Base-by-base conservation (phyloP, 345 rosid species). In the Citrus mangshanensis region DNA sequence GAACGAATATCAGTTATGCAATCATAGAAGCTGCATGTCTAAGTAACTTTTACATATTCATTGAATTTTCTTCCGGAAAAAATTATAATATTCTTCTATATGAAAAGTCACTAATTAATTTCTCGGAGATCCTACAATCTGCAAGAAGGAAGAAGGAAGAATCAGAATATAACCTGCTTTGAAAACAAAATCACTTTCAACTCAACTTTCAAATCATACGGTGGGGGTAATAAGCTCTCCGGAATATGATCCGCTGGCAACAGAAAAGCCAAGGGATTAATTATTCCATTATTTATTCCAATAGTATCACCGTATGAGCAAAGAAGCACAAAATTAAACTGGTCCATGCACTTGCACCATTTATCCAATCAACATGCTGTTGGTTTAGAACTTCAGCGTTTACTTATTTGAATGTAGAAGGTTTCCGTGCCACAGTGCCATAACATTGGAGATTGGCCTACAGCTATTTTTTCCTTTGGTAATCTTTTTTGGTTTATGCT, bases 151-250 rank as follows among this genome's bases (percentile, higher is more conserved):
- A 62, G 67, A 37, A 37, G 5, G 70, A 4, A 75, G 76, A 63
- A 82, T 74, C 73, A 40, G 81, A 78, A 78, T 68, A 64, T 30
- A 62, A 59, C 13, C 65, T 37, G 82, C 38, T 68, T 54, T 61
- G 30, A 61, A 38, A 10, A 51, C 32, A 42, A 73, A 40, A 12
- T 30, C 12, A 37, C 12, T 18, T 38, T 37, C 19, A 42, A 5
- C 38, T 46, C 58, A 63, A 46, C 40, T 27, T 40, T 61, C 19
- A 37, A 42, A 27, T 28, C 68, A 24, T 24, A 10, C 61, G 7
- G 9, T 51, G 7, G 40, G 32, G 42, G 16, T 49, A 54, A 34
- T 58, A 56, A n/a, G 22, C 63, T 58, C 21, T 34, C 51, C 49
- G 34, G 24, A 75, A 54, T 24, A 55, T 37, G 55, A 65, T n/a